A percentile compares a stretch with the other conserved stretches of the same genome.
These are phyloP conservation scores for Phytophthora chlamydospora DNA, from an alignment of 352 stramenopile genomes.

Conservation along the genomic window DNA sequence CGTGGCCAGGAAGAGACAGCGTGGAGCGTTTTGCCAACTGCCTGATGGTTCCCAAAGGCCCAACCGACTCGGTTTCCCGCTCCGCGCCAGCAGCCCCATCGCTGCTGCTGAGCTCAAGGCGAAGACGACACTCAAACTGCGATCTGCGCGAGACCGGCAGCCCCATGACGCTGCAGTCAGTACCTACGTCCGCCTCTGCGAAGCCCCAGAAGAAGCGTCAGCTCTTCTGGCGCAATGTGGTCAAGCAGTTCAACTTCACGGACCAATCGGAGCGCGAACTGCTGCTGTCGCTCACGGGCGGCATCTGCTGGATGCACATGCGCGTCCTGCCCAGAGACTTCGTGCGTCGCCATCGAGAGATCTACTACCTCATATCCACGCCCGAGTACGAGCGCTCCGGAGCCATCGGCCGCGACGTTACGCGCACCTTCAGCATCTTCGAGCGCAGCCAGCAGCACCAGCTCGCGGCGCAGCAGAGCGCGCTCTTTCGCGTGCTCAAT, in stretches of 20 bases:
- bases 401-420: conserved; percentile 81
- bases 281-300: conserved; percentile 69
- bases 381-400: conserved; percentile 73
- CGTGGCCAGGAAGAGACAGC: conserved; percentile 9
- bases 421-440: conserved; percentile 89
- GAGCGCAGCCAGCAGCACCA: conserved; percentile 56
- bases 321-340: conserved; percentile 53
- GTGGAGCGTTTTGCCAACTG: conserved; percentile 12
- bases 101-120: conserved; percentile 2
- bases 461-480: conserved; percentile 58
- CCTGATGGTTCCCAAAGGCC: conserved; percentile 25
- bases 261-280: conserved; percentile 63
- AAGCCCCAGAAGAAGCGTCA: conserved; percentile 46
- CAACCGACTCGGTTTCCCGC: conserved; percentile 15
- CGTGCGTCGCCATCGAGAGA: conserved; percentile 72
- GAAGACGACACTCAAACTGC: conserved; percentile 31
- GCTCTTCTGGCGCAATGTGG: conserved; percentile 79
- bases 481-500: conserved; percentile 83
- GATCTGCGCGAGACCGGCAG: conserved; percentile 25
- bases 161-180: conserved; percentile 19
- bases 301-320: conserved; percentile 74
- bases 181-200: neutral
- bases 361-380: conserved; percentile 77
- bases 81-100: neutral
- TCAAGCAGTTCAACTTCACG: conserved; percentile 84